Evolutionary conservation across 371 early-diverging fungal species (phyloP).

Genomic region (Lichtheimia hyalospora): DNA sequence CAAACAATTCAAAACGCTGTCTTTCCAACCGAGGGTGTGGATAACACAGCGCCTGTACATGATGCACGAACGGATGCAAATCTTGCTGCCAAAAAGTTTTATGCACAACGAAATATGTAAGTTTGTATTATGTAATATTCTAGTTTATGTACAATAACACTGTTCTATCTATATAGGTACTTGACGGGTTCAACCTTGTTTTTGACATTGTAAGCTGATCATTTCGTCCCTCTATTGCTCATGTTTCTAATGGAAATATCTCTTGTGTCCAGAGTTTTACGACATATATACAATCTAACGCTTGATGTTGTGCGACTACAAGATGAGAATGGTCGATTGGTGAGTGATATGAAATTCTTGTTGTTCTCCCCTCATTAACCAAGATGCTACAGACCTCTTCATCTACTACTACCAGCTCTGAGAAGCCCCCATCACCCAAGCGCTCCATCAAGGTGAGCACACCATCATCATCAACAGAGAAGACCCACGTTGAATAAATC

Average conservation of each 20-base stretch:
- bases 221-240: background rate
- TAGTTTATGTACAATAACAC: no score
- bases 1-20: slow-evolving; percentile 4
- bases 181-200: slow-evolving; percentile 16
- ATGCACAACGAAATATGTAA: slow-evolving; percentile 18
- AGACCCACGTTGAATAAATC: background rate
- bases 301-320: slow-evolving; percentile 13
- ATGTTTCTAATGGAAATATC: background rate
- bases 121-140: no score
- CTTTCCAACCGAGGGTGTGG: background rate
- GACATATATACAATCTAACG: slow-evolving; percentile 12
- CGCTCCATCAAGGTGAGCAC: background rate
- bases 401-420: background rate
- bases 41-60: slow-evolving; percentile 1
- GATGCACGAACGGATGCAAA: slow-evolving; percentile 10
- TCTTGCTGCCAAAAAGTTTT: slow-evolving; percentile 15
- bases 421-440: background rate
- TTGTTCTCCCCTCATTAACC: background rate
- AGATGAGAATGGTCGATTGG: slow-evolving; percentile 2
- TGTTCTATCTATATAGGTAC: background rate
- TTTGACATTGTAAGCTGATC: slow-evolving; percentile 9
- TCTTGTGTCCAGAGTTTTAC: slow-evolving; percentile 6
- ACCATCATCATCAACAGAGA: background rate
- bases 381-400: background rate
- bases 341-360: background rate